phyloP scores from a whole-genome alignment of 371 early-diverging fungal species.

The Zychaea mexicana region DNA sequence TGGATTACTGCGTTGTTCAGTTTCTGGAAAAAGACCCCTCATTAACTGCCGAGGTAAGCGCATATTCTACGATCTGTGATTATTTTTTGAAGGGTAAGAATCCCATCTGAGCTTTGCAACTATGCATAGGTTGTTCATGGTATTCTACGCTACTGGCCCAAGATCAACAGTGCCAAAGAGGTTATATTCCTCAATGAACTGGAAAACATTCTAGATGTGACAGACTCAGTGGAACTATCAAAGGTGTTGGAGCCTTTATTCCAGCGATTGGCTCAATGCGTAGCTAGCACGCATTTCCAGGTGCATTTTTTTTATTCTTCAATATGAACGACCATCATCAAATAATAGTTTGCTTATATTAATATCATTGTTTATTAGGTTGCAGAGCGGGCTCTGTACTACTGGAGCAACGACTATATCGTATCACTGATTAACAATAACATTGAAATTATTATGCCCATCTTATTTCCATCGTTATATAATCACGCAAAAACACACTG shows the following conservation, averaged over 20 bases:
- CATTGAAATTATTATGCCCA: slow-evolving; percentile 85
- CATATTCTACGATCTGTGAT: neutral
- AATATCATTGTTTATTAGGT: slow-evolving; percentile 16
- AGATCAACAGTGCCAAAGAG: slow-evolving; percentile 96
- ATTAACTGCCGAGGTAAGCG: slow-evolving; percentile 79
- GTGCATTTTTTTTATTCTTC: slow-evolving; percentile 38
- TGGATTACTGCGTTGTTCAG: slow-evolving; percentile 97
- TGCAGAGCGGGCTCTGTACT: slow-evolving; percentile 94
- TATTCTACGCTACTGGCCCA: slow-evolving; percentile 95
- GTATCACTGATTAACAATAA: slow-evolving; percentile 92
- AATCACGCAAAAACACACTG: slow-evolving; percentile 93
- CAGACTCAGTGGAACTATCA: slow-evolving; percentile 85
- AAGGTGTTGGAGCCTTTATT: slow-evolving; percentile 89
- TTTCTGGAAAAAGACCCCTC: slow-evolving; percentile 95
- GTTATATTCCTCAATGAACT: slow-evolving; percentile 97
- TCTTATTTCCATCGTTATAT: slow-evolving; percentile 90
- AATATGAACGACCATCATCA: no score
- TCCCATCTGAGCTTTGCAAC: no score
- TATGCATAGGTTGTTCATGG: slow-evolving; percentile 73
- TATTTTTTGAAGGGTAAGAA: no score
- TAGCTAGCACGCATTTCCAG: slow-evolving; percentile 96
- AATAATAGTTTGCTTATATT: neutral
- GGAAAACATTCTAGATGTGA: slow-evolving; percentile 95
- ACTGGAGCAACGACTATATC: slow-evolving; percentile 97
- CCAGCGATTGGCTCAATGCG: slow-evolving; percentile 86